Evolutionary conservation across 345 rosid species (phyloP), one percentile per base, ranked within the genome.

Genomic region (Sisymbrium irio): DNA sequence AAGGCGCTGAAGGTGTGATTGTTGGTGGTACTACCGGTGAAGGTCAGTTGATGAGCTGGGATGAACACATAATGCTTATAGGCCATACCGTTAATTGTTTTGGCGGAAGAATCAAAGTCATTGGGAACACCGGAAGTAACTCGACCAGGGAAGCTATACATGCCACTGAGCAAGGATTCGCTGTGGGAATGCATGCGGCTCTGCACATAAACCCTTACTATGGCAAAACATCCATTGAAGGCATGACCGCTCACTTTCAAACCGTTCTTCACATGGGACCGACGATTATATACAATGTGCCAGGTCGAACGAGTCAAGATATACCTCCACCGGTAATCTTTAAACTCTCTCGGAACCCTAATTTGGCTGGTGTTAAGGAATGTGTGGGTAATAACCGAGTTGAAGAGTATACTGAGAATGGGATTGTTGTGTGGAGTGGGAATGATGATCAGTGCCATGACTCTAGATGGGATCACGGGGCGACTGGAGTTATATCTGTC

Each of bases 31-130:
- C 95, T 54, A 92, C 98, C 0, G 98, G 96, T 32, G 98, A 94
- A 79, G 98, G 98, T 12, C 97, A 91, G 20, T 64, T 91, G 49
- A 94, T 91, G 96, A 89, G 95, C 77, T 91, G 97, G 98, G 97
- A 94, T 20, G 97, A 94, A 54, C 97, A 94, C 77, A 85, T 91
- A 68, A 89, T 85, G 93, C 96, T 91, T 56, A 94, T 94, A 49
- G 95, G 93, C 41, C 97, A 89, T 71, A 94, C 93, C 0, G 97
- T 91, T 3, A 84, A 87, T 33, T 92, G 89, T 68, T 94, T 88
- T 49, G 97, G 97, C 1, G 84, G 83, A 40, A 84, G 81, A 6
- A 74, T 91, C 72, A 91, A 88, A 80, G 95, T 91, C 39, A 85
- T 94, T 28, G 95, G 95, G 9, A 89, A 91, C 83, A 86, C 95